Evolutionary conservation across 2,329 filamentous ascomycete genomes (phyloP).

Genomic region (Beauveria australis): DNA sequence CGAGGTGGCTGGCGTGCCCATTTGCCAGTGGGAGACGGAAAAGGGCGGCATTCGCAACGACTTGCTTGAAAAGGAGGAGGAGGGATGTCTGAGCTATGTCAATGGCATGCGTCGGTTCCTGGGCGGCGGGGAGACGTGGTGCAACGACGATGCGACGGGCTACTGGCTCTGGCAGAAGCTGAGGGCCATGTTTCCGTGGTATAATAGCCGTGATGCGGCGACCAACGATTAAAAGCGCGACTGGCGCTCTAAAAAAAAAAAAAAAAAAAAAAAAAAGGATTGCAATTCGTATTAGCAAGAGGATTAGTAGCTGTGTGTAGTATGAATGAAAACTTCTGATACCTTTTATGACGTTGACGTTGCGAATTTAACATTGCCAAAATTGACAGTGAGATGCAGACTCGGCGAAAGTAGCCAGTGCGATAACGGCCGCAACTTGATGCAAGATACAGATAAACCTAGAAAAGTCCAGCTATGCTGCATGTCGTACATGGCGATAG

Average conservation of each 20-base stretch:
- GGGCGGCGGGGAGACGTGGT: not conserved
- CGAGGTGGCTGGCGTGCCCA: slow-evolving; percentile 6
- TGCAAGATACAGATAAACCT: too few relatives aligned
- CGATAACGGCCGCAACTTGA: too few relatives aligned
- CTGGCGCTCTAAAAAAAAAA: too few relatives aligned
- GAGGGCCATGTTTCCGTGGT: not conserved
- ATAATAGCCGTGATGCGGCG: not conserved
- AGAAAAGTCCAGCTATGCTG: too few relatives aligned
- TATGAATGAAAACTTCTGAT: too few relatives aligned
- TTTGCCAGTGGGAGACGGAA: slow-evolving; percentile 12
- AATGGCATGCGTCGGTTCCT: not conserved
- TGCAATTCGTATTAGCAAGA: too few relatives aligned
- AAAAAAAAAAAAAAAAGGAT: not conserved
- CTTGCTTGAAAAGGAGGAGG: not conserved
- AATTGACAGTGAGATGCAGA: too few relatives aligned
- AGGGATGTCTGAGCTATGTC: not conserved
- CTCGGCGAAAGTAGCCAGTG: too few relatives aligned
- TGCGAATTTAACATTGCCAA: too few relatives aligned
- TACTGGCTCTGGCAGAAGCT: not conserved
- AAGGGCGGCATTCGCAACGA: slow-evolving; percentile 4
- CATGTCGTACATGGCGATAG: too few relatives aligned
- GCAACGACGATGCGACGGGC: not conserved
- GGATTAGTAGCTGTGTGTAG: too few relatives aligned
- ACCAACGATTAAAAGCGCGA: not conserved
- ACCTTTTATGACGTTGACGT: too few relatives aligned